Conservation (phyloP, 306 rosid genomes). For the Trichosanthes cucumerina region DNA sequence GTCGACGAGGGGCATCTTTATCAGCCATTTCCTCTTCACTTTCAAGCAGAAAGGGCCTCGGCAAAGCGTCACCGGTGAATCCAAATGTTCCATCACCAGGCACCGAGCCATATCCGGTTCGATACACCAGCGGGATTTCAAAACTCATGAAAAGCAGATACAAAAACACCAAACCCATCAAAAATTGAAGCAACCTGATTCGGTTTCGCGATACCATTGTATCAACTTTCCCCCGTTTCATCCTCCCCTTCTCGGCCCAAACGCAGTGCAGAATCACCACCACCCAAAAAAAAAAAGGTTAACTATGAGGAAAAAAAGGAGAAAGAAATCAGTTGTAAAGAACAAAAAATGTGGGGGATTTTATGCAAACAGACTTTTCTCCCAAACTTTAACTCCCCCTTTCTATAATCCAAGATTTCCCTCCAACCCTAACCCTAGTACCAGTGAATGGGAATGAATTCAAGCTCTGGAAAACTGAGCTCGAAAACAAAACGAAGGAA, state of each 20-base stretch:
- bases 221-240: conserved; percentile 74
- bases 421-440: conserved; percentile 9
- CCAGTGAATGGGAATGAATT: conserved; percentile 3
- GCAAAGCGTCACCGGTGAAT: conserved; percentile 40
- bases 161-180: conserved; percentile 41
- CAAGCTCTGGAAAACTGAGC: conserved; percentile 8
- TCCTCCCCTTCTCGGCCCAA: conserved; percentile 12
- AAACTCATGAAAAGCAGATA: conserved; percentile 64
- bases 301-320: background rate
- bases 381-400: background rate
- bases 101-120: conserved; percentile 30
- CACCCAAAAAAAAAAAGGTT: background rate
- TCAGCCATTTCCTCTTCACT: conserved; percentile 24
- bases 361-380: background rate
- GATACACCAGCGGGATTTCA: conserved; percentile 63
- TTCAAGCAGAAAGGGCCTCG: conserved; percentile 23
- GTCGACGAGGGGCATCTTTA: conserved; percentile 19
- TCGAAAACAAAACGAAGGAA: conserved; percentile 5
- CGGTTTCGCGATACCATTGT: conserved; percentile 30
- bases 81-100: conserved; percentile 30
- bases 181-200: conserved; percentile 56
- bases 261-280: background rate
- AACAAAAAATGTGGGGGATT: conserved; percentile 2
- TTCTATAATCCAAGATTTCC: background rate
- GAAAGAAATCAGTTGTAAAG: background rate